Evolutionary conservation across 495 filamentous ascomycete species (phyloP).

Genomic region (Diplogelasinospora grovesii): DNA sequence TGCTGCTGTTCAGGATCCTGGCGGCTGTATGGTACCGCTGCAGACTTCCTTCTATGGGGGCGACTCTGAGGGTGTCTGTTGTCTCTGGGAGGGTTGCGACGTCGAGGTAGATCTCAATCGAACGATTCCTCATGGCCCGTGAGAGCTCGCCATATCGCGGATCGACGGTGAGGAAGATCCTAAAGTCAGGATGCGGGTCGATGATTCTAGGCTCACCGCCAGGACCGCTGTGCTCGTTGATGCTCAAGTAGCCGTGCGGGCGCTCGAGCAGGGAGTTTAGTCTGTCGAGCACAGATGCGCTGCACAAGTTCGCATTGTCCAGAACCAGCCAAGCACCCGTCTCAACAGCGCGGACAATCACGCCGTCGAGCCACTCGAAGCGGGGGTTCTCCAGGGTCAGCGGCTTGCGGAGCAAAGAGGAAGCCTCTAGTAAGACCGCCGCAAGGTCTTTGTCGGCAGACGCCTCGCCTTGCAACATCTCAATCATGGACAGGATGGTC

Average conservation of each 20-base stretch:
- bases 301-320: conserved; percentile 96
- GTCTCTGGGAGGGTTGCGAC: conserved; percentile 13
- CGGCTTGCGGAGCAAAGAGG: conserved; percentile 35
- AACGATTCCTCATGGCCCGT: conserved; percentile 92
- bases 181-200: conserved; percentile 76
- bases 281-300: conserved; percentile 86
- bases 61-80: conserved; percentile 19
- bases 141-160: conserved; percentile 90
- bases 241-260: conserved; percentile 74
- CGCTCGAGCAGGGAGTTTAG: conserved; percentile 87
- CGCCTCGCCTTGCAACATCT: conserved; percentile 18
- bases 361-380: conserved; percentile 95
- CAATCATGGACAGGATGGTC: conserved; percentile 25
- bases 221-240: conserved; percentile 82
- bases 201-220: conserved; percentile 78
- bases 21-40: conserved; percentile 29
- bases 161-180: conserved; percentile 92
- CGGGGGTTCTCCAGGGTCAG: conserved; percentile 57
- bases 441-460: conserved; percentile 22
- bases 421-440: conserved; percentile 22
- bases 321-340: conserved; percentile 88
- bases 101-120: conserved; percentile 79
- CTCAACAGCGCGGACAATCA: conserved; percentile 79
- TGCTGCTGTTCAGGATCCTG: conserved; percentile 7
- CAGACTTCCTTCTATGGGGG: conserved; percentile 37